These are phyloP conservation scores for Acephala macrosclerotiorum DNA, from an alignment of 2,329 filamentous ascomycete species.

Conservation along the genomic window DNA sequence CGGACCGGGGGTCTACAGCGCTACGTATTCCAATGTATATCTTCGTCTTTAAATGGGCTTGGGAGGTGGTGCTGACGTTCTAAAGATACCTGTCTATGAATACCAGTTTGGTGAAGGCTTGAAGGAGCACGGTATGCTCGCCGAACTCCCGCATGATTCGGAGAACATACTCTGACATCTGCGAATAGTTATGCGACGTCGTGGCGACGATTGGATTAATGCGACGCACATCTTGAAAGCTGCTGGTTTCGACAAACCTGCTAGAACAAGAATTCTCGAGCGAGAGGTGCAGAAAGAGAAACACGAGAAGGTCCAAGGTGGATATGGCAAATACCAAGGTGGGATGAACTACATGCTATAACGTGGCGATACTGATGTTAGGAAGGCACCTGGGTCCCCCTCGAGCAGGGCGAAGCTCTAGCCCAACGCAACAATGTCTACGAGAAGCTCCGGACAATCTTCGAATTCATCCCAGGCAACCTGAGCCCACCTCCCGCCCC, in stretches of 20 bases:
- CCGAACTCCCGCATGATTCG: background rate
- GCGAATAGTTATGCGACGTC: slow-evolving; percentile 79
- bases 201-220: slow-evolving; percentile 97
- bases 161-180: slow-evolving; percentile 13
- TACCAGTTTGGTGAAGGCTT: slow-evolving; percentile 83
- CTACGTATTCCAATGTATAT: slow-evolving; percentile 71
- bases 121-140: slow-evolving; percentile 69
- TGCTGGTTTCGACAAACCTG: slow-evolving; percentile 96
- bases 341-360: slow-evolving; percentile 20
- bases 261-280: slow-evolving; percentile 92
- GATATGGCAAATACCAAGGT: slow-evolving; percentile 99
- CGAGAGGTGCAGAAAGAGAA: slow-evolving; percentile 95
- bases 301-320: slow-evolving; percentile 98
- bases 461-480: slow-evolving; percentile 86
- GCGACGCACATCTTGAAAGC: slow-evolving; percentile 99
- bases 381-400: slow-evolving; percentile 94
- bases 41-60: background rate
- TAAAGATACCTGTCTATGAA: slow-evolving; percentile 91
- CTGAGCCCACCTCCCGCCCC: slow-evolving; percentile 92
- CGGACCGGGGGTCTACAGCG: slow-evolving; percentile 63
- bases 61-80: slow-evolving; percentile 11
- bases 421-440: slow-evolving; percentile 88
- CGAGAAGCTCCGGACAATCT: slow-evolving; percentile 84
- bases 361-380: slow-evolving; percentile 28
- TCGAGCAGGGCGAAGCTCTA: slow-evolving; percentile 80